Base-by-base conservation (phyloP, 2,329 filamentous ascomycete species). In the Cercospora citrullina region DNA sequence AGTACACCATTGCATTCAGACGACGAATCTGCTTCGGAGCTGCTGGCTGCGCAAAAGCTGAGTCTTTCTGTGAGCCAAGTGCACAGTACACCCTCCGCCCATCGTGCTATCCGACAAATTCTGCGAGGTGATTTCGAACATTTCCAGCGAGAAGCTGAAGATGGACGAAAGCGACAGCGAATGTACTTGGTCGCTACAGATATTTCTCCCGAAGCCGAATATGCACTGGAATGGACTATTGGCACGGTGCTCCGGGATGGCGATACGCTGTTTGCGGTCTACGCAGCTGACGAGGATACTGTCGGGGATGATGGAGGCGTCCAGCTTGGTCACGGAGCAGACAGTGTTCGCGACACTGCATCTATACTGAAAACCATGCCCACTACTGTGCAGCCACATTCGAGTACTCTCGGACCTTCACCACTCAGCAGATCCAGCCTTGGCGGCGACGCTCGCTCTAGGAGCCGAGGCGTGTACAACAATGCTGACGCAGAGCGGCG, bases 101-200 rank as follows among this genome's bases (percentile, higher is more conserved):
- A 94, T 77, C 90, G 95, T 42, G 91, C 92, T 9, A 91, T 98
- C 28, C 90, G 93, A 21, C 95, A 96, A 69, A 91, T 98, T 68
- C 90, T 97, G 71, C 90, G 95, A 14, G 95, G 95, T 45, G 92
- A 98, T 72, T 97, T 92, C 77, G 82, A 83, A 60, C 87, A 88
- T 73, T 90, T 96, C 72, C 89, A 91, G 53, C 86, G 90, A 72
- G 89, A 94, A 75, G 91, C 91, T 0, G 89, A 94, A 66, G 90
- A 92, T 12, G 92, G 93, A 63, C 86, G 92, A 60, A 88, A 91
- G 60, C 88, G 91, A 63, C 87, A 94, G 69, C 87, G 95, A 63
- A 96, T 95, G 75, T 99, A 98, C 77, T 83, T 99, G 16, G 93
- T 97, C n/a, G 94, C 95, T 3, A 97, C 93, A 0, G 95, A 99